Evolutionary conservation across 352 stramenopile genomes (phyloP), one percentile per base, ranked within the genome.

Genomic region (Pythium plurisporium): DNA sequence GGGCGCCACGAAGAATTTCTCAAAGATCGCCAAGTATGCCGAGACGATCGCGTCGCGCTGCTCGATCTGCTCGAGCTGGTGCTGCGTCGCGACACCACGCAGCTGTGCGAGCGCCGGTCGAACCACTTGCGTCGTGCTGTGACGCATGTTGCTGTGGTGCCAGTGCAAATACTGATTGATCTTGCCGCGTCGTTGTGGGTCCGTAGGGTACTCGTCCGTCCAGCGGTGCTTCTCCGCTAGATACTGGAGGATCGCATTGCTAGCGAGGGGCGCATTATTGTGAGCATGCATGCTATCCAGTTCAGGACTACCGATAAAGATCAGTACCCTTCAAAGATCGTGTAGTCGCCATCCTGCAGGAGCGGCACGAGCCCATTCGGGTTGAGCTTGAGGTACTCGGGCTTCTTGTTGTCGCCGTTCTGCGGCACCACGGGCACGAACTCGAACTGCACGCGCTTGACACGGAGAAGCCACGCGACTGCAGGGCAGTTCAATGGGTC

Each of bases 151-250:
- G 40, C 68, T 83, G 70, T 89, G 79, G 62, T 89, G 79, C 79
- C 79, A 89, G 71, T 86, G 71, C n/a, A 88, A 51, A 42, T 82
- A 85, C 63, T 88, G 34, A 63, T 86, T 73, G 29, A 88, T 26
- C 48, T 86, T 86, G 17, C 73, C 75, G 25, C 69, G 78, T 46
- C 74, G 43, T 0, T 59, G 17, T 0, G 29, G n/a, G 23, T 82
- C 65, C 3, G 12, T 67, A 23, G 74, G 76, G 48, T 77, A 82
- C 25, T 80, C 30, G 41, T 78, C 70, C 10, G 63, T 77, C 74
- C 74, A 87, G 9, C 38, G 52, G 47, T 71, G 62, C 55, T 77
- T 82, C 42, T 83, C 69, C 7, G 70, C 65, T 29, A 87, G 48
- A 46, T 83, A 87, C 27, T 49, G 43, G 29, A 85, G 20, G 49